Evolutionary conservation across 2,329 filamentous ascomycete species (phyloP).

Genomic region (Trichophyton simii): DNA sequence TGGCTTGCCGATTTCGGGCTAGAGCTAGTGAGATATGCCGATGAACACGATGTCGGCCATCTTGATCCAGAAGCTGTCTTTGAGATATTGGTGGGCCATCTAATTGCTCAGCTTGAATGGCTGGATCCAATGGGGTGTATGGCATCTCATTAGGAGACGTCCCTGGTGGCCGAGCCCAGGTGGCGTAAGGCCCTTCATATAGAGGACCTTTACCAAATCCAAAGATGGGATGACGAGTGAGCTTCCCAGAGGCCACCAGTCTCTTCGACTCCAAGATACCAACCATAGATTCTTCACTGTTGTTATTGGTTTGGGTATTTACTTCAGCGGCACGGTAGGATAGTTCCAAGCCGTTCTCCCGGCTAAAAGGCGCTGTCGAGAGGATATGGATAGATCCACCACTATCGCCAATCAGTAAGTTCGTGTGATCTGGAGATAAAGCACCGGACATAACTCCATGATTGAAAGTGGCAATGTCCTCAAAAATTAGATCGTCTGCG

Average conservation of each 20-base stretch:
- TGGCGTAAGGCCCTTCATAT: conserved; percentile 31
- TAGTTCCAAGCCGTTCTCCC: conserved; percentile 16
- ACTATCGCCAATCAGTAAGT: conserved; percentile 46
- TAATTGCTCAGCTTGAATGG: conserved; percentile 22
- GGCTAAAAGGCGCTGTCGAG: conserved; percentile 22
- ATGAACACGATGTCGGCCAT: conserved; percentile 6
- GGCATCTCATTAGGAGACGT: conserved; percentile 16
- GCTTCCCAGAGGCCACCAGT: conserved; percentile 22
- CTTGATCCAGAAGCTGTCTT: neutral
- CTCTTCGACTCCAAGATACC: conserved; percentile 8
- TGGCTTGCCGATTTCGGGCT: neutral
- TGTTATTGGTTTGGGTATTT: neutral
- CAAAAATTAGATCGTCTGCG: conserved; percentile 38
- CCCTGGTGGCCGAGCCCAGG: conserved; percentile 25
- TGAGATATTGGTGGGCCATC: conserved; percentile 15
- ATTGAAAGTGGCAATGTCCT: conserved; percentile 37
- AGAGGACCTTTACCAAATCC: conserved; percentile 29
- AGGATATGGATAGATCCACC: conserved; percentile 44
- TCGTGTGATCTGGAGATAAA: conserved; percentile 44
- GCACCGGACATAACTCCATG: conserved; percentile 47
- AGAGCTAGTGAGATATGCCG: neutral
- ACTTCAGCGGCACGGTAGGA: conserved; percentile 15
- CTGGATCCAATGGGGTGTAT: conserved; percentile 15
- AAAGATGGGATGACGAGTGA: conserved; percentile 24
- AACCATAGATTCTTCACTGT: neutral